These are phyloP conservation scores for Colletotrichum sp. DNA, from an alignment of 2,329 filamentous ascomycete genomes.

Conservation along the genomic window DNA sequence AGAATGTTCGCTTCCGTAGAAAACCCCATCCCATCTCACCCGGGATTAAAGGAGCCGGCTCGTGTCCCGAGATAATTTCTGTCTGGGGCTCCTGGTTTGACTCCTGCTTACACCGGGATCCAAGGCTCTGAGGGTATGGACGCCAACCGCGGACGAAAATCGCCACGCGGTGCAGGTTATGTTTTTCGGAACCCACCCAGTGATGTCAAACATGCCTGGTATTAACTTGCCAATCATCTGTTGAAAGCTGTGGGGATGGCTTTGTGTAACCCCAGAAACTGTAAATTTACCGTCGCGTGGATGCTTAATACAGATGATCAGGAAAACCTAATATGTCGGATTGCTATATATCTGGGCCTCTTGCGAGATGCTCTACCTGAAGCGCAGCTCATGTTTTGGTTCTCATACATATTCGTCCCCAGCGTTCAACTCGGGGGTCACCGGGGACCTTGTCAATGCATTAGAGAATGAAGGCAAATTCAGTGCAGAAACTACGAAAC, in stretches of 20 bases:
- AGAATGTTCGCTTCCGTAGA: neutral
- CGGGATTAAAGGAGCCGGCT: neutral
- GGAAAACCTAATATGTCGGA: neutral
- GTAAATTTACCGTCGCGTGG: neutral
- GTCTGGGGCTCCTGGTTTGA: neutral
- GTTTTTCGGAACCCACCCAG: neutral
- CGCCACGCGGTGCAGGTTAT: neutral
- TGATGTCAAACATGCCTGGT: neutral
- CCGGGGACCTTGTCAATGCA: neutral
- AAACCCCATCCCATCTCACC: neutral
- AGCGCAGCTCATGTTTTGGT: neutral
- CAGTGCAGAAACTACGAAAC: neutral
- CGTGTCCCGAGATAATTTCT: neutral
- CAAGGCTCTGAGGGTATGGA: neutral
- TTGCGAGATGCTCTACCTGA: neutral
- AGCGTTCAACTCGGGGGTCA: neutral
- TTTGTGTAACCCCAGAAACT: neutral
- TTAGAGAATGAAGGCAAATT: neutral
- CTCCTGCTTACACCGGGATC: neutral
- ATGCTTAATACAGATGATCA: neutral
- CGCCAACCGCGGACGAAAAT: neutral
- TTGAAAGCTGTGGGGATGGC: neutral
- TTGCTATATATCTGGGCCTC: neutral
- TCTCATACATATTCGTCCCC: neutral
- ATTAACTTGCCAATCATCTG: neutral